Conservation (phyloP, 2,329 filamentous ascomycete species). For the Didymella segeticola region DNA sequence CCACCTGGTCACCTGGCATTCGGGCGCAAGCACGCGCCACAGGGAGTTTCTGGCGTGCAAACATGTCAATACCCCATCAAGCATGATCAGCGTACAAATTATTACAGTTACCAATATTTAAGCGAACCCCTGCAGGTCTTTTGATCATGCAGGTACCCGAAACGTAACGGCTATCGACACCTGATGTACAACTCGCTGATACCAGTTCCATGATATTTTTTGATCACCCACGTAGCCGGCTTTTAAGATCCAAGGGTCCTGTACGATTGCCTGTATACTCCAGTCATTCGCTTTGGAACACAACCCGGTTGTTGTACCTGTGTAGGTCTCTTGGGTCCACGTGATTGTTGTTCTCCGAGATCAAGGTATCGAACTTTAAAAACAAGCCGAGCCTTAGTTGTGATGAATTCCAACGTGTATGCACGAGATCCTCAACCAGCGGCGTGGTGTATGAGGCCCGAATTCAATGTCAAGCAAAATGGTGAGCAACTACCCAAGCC, state of each 20-base stretch:
- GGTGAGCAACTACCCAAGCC: too few species aligned
- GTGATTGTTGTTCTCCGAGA: too few species aligned
- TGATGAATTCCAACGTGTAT: too few species aligned
- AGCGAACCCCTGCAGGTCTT: not conserved
- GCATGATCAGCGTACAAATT: not conserved
- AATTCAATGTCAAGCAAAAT: too few species aligned
- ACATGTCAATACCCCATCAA: conserved; percentile 1
- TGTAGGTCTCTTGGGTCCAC: too few species aligned
- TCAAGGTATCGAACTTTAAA: too few species aligned
- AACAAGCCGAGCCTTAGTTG: too few species aligned
- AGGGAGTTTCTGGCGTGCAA: not conserved
- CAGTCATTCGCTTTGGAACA: too few species aligned
- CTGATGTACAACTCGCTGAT: not conserved
- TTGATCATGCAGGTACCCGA: conserved; percentile 19
- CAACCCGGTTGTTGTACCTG: too few species aligned
- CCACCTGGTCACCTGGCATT: not conserved
- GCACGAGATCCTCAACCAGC: too few species aligned
- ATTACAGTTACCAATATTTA: not conserved
- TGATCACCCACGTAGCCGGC: not conserved
- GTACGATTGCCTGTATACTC: too few species aligned
- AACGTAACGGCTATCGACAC: conserved; percentile 9
- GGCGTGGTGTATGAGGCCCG: too few species aligned
- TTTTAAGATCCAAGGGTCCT: not conserved
- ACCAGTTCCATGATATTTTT: not conserved
- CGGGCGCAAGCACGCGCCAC: not conserved